Base-by-base conservation (phyloP, 2,329 filamentous ascomycete genomes). In the Fusarium graminum region DNA sequence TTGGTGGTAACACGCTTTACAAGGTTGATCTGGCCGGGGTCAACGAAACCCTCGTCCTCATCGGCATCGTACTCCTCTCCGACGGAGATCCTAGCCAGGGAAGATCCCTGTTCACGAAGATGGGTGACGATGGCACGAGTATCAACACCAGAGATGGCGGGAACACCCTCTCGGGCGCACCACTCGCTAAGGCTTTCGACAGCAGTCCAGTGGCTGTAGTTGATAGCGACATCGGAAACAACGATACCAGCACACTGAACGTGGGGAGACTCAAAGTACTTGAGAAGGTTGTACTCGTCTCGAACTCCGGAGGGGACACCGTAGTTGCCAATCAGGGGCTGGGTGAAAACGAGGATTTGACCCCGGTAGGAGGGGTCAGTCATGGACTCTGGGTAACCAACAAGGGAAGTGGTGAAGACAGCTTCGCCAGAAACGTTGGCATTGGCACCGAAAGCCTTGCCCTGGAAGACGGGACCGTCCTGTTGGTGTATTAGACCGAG, bases 11-110 rank as follows among this genome's bases (percentile, higher is more conserved):
- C 95, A 74, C 92, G 92, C 80, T 92, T 92, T 73, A 98, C 95
- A 67, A 98, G 85, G 85, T 99, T 97, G 82, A 98, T 97, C 81
- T 94, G 92, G 78, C 93, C 92, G 12, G 95, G 95, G 78, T 99
- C 95, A 75, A 97, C 84, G 79, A 93, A 99, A 68, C 94, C 91
- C 83, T 98, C 95, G 74, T 98, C 95, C 83, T 99, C 93, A 74
- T 98, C 94, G 68, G 94, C 94, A 80, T 99, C 95, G 78, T 99
- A 99, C 83, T 97, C 94, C 76, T 98, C 95, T 72, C 95, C 95
- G 74, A 97, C 90, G 41, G 93, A 92, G 80, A 99, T 97, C 76
- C 93, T 89, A 73, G 94, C 95, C 51, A 99, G 88, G 55, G 94
- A 98, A 42, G 94, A 98, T 80, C 95, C 95, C 80, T 95, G 92